Conservation (phyloP, 257 asterid species). For the Nicotiana otophora region DNA sequence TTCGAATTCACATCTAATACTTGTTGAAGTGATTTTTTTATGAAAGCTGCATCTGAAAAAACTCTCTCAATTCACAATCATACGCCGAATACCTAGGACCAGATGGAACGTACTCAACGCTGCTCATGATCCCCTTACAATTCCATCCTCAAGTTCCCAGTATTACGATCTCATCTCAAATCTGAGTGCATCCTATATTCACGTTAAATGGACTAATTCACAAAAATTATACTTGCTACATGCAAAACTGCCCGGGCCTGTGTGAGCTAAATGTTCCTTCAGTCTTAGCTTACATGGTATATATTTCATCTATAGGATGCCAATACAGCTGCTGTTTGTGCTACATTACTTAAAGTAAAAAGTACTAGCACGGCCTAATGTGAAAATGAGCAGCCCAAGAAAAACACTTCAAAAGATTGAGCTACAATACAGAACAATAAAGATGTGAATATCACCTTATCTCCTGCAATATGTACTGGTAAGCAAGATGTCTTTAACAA, state of each 20-base stretch:
- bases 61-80: no score
- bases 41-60: no score
- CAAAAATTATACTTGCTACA: neutral
- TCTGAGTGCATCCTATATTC: neutral
- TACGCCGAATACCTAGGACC: no score
- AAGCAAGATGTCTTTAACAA: neutral
- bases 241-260: neutral
- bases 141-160: no score
- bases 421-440: neutral
- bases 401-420: neutral
- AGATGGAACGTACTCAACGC: no score
- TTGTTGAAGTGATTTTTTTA: no score
- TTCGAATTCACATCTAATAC: no score
- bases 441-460: constrained; percentile 1
- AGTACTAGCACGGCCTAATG: neutral
- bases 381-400: neutral
- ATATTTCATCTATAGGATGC: neutral
- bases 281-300: neutral
- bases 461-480: neutral
- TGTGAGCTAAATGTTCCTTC: neutral
- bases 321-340: neutral
- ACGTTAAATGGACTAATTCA: neutral
- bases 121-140: no score
- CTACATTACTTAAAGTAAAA: neutral
- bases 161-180: neutral